phyloP scores from a whole-genome alignment of 805 yeast genomes.

The Ogataea pilisensis region DNA sequence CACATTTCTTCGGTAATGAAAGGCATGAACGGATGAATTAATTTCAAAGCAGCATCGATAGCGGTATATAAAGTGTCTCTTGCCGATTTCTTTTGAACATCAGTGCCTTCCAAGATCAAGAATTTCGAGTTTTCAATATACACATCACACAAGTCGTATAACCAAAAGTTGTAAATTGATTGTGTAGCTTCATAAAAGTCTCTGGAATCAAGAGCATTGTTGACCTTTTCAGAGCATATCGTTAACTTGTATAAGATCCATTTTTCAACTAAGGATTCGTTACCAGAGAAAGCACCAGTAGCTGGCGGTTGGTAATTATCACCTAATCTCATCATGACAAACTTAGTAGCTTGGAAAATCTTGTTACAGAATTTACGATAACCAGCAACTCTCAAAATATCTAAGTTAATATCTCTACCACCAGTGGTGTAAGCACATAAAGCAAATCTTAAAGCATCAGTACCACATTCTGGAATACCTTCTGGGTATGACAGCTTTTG shows the following conservation, averaged over 20 bases:
- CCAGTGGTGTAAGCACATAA: constrained; percentile 98
- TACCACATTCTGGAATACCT: constrained; percentile 99
- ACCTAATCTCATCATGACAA: constrained; percentile 90
- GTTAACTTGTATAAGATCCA: constrained; percentile 92
- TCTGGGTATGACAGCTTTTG: constrained; percentile 88
- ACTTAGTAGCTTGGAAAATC: constrained; percentile 98
- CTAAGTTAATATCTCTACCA: constrained; percentile 96
- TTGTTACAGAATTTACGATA: constrained; percentile 99
- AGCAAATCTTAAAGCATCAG: constrained; percentile 97
- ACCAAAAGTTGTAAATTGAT: constrained; percentile 91
- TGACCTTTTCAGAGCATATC: constrained; percentile 59
- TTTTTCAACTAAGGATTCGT: constrained; percentile 88
- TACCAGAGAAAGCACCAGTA: constrained; percentile 54
- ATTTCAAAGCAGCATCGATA: constrained; percentile 82
- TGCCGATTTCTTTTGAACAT: constrained; percentile 80
- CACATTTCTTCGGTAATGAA: constrained; percentile 96
- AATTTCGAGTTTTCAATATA: constrained; percentile 97
- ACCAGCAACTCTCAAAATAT: constrained; percentile 95
- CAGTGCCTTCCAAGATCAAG: constrained; percentile 86
- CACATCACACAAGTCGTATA: constrained; percentile 90
- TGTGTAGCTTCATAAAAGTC: constrained; percentile 87
- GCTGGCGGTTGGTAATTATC: constrained; percentile 82
- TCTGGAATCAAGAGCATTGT: constrained; percentile 69
- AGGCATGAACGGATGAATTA: constrained; percentile 99
- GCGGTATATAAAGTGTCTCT: constrained; percentile 91